These are phyloP conservation scores for Yamadazyma kitorensis DNA, from an alignment of 805 yeast species.

Conservation along the genomic window DNA sequence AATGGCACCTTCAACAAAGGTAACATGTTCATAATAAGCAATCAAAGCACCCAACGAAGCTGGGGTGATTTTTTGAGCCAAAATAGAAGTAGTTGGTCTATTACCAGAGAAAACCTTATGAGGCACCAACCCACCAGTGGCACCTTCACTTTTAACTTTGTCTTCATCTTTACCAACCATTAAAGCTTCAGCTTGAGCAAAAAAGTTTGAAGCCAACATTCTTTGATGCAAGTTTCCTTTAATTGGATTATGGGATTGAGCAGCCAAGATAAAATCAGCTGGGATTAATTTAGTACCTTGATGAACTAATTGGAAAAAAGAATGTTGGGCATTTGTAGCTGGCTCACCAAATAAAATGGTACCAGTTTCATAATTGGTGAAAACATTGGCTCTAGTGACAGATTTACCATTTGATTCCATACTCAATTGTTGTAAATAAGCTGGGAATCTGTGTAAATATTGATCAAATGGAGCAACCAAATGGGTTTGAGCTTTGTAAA, in stretches of 20 bases:
- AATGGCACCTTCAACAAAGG: slow-evolving; percentile 97
- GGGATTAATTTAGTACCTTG: slow-evolving; percentile 99
- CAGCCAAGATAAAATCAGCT: slow-evolving; percentile 94
- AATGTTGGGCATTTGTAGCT: slow-evolving; percentile 98
- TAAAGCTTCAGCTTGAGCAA: slow-evolving; percentile 97
- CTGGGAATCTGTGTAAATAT: slow-evolving; percentile 98
- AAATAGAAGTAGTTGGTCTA: slow-evolving; percentile 97
- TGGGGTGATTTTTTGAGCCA: slow-evolving; percentile 94
- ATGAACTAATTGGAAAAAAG: slow-evolving; percentile 98
- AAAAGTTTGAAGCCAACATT: slow-evolving; percentile 98
- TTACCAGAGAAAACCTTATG: slow-evolving; percentile 97
- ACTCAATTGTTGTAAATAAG: slow-evolving; percentile 95
- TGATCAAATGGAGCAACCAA: slow-evolving; percentile 98
- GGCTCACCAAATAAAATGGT: slow-evolving; percentile 97
- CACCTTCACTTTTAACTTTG: slow-evolving; percentile 86
- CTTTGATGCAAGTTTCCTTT: slow-evolving; percentile 91
- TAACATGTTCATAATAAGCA: slow-evolving; percentile 96
- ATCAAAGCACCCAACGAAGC: slow-evolving; percentile 94
- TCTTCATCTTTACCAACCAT: slow-evolving; percentile 91
- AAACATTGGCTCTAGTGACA: slow-evolving; percentile 87
- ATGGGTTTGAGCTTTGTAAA: slow-evolving; percentile 97
- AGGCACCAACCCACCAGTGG: slow-evolving; percentile 80
- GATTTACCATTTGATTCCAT: slow-evolving; percentile 99
- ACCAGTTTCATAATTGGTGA: slow-evolving; percentile 94
- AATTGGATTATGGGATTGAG: slow-evolving; percentile 96